phyloP scores from a whole-genome alignment of 2,329 filamentous ascomycete species.

The Fusarium subtropicale region DNA sequence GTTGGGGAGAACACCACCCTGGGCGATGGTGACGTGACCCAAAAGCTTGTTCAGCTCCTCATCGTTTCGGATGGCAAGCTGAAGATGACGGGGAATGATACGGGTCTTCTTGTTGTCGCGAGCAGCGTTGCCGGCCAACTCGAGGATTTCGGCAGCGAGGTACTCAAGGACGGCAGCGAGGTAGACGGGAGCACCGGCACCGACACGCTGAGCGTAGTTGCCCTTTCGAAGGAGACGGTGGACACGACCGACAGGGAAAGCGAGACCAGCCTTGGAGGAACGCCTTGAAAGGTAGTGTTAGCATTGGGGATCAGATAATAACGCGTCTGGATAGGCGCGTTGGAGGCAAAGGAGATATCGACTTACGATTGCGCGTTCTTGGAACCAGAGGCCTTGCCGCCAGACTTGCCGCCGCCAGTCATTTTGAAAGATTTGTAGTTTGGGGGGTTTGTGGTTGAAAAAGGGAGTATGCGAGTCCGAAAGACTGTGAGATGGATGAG shows the following conservation, averaged over 20 bases:
- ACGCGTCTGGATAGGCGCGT: constrained; percentile 19
- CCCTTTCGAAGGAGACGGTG: constrained; percentile 99
- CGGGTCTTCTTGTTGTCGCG: constrained; percentile 99
- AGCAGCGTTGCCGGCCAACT: constrained; percentile 97
- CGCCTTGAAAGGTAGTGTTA: constrained; percentile 68
- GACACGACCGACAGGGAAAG: constrained; percentile 98
- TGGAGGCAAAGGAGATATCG: neutral
- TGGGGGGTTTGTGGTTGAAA: constrained; percentile 23
- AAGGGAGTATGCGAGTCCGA: constrained; percentile 31
- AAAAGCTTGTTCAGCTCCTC: constrained; percentile 99
- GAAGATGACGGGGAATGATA: constrained; percentile 98
- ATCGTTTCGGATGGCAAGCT: constrained; percentile 99
- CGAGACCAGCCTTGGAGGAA: constrained; percentile 98
- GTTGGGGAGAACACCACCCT: constrained; percentile 96
- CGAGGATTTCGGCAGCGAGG: constrained; percentile 97
- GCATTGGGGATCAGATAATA: constrained; percentile 1
- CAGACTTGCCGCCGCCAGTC: constrained; percentile 99
- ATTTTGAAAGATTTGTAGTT: constrained; percentile 76
- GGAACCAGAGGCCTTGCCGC: constrained; percentile 98
- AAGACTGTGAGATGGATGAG: constrained; percentile 40
- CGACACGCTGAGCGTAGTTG: constrained; percentile 99
- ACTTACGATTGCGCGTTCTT: constrained; percentile 99
- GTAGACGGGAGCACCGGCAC: constrained; percentile 97
- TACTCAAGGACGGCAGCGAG: constrained; percentile 98
- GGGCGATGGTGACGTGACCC: constrained; percentile 95